Base-by-base conservation (phyloP, 2,329 filamentous ascomycete genomes). In the Cadophora luteo-olivacea region DNA sequence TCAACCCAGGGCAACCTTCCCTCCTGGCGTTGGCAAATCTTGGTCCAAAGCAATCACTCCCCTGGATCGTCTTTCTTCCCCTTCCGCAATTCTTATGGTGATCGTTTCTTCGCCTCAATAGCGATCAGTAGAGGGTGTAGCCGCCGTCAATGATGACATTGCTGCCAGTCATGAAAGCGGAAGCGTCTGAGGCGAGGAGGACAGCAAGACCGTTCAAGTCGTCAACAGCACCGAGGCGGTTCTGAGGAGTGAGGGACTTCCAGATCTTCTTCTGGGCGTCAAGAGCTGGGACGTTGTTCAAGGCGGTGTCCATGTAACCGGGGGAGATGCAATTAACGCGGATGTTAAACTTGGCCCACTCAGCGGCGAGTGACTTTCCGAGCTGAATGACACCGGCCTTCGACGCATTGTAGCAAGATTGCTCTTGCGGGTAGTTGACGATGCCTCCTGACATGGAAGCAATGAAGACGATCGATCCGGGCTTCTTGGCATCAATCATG, bases 341-440 rank as follows among this genome's bases (percentile, higher is more conserved):
- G 77, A 95, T 93, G 75, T 86, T 85, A 81, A 93, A 86, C 81
- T 92, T 91, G 76, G 92, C 91, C 92, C 92, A 95, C 82, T 96
- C 92, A 66, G 92, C 91, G 54, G 91, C 92, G 29, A 96, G 87
- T 3, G 91, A 93, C 84, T 92, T 93, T 80, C 88, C 91, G 64
- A 94, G 86, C 81, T 92, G 90, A 73, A 93, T 87, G 48, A 94
- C 91, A 75, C 89, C 92, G 19, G 92, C 91, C 86, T 94, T 94
- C 81, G 90, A 92, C 36, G 91, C 91, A 77, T 94, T 94, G 87
- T 95, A 95, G 81, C 90, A 92, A 58, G 85, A 89, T 82, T 94
- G 92, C 82, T 93, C 90, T 82, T 94, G 92, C 7, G 92, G 92
- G 83, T 90, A 94, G 87, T 95, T 95, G 85, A 94, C 92, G 72